Percentiles rank a stretch among this genome's conserved stretches.
phyloP scores from a whole-genome alignment of 768 basidiomycete genomes.

The Clavaria fumosa region DNA sequence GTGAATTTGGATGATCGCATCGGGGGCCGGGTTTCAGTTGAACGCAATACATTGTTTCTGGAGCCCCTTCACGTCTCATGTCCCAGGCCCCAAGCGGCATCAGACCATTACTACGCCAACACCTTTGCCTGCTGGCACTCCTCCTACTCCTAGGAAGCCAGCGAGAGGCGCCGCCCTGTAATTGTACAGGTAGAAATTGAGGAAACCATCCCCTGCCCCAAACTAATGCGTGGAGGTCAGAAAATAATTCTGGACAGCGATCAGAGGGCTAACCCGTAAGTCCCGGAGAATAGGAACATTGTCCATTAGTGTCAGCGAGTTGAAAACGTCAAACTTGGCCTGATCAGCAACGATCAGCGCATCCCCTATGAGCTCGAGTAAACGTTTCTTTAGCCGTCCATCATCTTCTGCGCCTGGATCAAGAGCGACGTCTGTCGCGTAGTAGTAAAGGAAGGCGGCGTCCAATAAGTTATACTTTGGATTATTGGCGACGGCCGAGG shows the following conservation, averaged over 20 bases:
- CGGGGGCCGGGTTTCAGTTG: too few relatives aligned
- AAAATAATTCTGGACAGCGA: not conserved
- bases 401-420: slow-evolving; percentile 44
- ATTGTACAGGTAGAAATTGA: slow-evolving; percentile 92
- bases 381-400: slow-evolving; percentile 46
- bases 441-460: slow-evolving; percentile 93
- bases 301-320: slow-evolving; percentile 91
- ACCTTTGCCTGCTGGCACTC: slow-evolving; percentile 50
- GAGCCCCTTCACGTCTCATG: too few relatives aligned
- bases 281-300: slow-evolving; percentile 71
- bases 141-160: slow-evolving; percentile 43
- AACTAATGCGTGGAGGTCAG: slow-evolving; percentile 37
- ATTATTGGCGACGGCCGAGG: slow-evolving; percentile 79
- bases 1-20: too few relatives aligned
- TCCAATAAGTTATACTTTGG: slow-evolving; percentile 61
- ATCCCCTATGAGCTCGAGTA: slow-evolving; percentile 62
- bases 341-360: slow-evolving; percentile 67
- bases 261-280: slow-evolving; percentile 46
- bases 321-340: slow-evolving; percentile 91
- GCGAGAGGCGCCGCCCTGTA: slow-evolving; percentile 77
- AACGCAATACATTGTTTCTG: too few relatives aligned
- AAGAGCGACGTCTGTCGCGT: slow-evolving; percentile 70
- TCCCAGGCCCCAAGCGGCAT: too few relatives aligned
- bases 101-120: slow-evolving; percentile 92
- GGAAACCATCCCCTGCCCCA: slow-evolving; percentile 79